Percentiles rank a stretch among this genome's conserved stretches.
These are phyloP conservation scores for Ustilago cynodontis DNA, from an alignment of 1,284 basidiomycete species.

Conservation along the genomic window DNA sequence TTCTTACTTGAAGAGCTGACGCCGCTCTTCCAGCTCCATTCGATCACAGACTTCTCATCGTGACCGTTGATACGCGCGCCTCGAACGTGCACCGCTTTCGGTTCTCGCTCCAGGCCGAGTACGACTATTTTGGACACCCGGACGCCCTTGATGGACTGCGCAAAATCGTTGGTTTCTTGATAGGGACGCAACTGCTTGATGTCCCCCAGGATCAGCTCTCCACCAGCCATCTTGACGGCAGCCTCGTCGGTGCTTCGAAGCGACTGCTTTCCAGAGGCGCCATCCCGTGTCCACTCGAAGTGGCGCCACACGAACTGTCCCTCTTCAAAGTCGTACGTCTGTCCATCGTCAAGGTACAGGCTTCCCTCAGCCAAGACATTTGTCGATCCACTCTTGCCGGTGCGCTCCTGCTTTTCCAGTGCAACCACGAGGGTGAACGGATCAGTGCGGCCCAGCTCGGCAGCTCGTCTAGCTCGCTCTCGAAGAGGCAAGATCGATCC, in stretches of 20 bases:
- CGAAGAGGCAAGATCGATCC: conserved; percentile 89
- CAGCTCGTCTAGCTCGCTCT: conserved; percentile 86
- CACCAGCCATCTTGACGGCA: conserved; percentile 22
- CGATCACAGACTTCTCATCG: conserved; percentile 12
- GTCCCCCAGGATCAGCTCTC: conserved; percentile 33
- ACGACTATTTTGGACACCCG: conserved; percentile 66
- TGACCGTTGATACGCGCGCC: conserved; percentile 27
- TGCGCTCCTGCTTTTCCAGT: conserved; percentile 73
- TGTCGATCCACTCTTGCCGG: conserved; percentile 18
- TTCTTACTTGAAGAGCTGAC: conserved; percentile 36
- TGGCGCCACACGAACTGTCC: conserved; percentile 80
- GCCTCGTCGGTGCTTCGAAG: conserved; percentile 47
- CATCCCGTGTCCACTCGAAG: conserved; percentile 48
- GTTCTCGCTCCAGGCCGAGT: conserved; percentile 58
- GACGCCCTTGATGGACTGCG: conserved; percentile 52
- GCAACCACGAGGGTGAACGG: conserved; percentile 93
- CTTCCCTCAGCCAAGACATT: conserved; percentile 77
- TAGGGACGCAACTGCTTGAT: conserved; percentile 44
- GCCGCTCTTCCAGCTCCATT: conserved; percentile 54
- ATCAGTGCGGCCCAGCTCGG: conserved; percentile 87
- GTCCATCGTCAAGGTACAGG: conserved; percentile 95
- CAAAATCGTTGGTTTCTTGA: conserved; percentile 52
- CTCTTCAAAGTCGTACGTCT: conserved; percentile 80
- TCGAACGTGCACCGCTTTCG: conserved; percentile 36
- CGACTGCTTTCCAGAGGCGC: conserved; percentile 21